Conservation (phyloP, 2,329 filamentous ascomycete genomes). For the Penicillium sp. region DNA sequence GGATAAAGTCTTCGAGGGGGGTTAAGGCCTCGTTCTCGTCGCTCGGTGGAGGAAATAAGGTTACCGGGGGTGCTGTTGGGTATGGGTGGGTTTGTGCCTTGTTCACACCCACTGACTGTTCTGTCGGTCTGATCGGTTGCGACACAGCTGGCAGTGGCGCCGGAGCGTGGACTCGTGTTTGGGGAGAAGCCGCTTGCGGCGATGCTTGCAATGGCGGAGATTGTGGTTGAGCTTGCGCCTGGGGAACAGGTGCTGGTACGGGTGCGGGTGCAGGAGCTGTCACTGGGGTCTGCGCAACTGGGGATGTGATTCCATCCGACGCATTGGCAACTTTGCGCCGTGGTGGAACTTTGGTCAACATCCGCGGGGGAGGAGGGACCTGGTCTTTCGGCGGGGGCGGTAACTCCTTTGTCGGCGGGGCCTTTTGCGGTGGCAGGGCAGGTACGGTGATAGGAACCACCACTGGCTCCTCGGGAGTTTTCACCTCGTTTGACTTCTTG, state of each 20-base stretch:
- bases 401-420: slow-evolving; percentile 27
- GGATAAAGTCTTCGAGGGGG: slow-evolving; percentile 36
- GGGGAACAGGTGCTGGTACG: neutral
- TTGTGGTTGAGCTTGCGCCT: neutral
- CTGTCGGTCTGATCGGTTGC: slow-evolving; percentile 11
- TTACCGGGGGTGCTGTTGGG: slow-evolving; percentile 4
- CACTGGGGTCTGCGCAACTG: neutral
- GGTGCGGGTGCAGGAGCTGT: neutral
- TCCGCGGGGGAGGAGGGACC: slow-evolving; percentile 13
- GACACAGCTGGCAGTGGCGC: neutral
- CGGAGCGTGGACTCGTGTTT: neutral
- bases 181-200: neutral
- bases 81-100: neutral
- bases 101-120: neutral
- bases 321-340: slow-evolving; percentile 11
- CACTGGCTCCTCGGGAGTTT: slow-evolving; percentile 9
- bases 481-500: slow-evolving; percentile 22
- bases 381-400: slow-evolving; percentile 25
- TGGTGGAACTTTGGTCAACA: slow-evolving; percentile 10
- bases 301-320: neutral
- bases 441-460: slow-evolving; percentile 1
- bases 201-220: neutral
- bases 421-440: slow-evolving; percentile 14
- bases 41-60: slow-evolving; percentile 11
- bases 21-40: slow-evolving; percentile 17